Base-by-base conservation (phyloP, 371 early-diverging fungal genomes). In the Syncephalastrum contaminatum region DNA sequence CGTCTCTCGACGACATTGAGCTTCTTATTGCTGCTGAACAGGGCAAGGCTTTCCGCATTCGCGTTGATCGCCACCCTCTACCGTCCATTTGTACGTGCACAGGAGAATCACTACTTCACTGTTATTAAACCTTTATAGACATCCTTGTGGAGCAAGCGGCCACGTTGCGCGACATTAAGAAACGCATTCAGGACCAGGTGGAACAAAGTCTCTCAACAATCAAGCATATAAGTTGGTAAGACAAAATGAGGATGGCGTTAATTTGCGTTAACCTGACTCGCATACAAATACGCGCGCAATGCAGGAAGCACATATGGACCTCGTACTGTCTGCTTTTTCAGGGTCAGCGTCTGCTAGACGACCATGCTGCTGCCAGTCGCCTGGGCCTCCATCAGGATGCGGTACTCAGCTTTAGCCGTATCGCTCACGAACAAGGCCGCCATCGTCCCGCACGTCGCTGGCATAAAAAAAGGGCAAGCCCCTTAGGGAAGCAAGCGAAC, bases 301-400 rank as follows among this genome's bases (percentile, higher is more conserved):
- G 15, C 30, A 75, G 75, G 72, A 70, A 67, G 53, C 69, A 70
- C 45, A 72, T 76, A 47, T 76, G 77, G 77, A 55, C 60, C 27
- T 53, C 73, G 0, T 57, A 69, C 45, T 76, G 77, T 41, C 53
- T 76, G 0, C 36, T 62, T 14, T 51, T 69, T 6, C 20, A 50
- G 12, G 48, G 59, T 3, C 58, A 62, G 27, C 45, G 59, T 4
- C 48, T 76, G 18, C 39, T 63, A 14, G 53, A 76, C 4, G 70
- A 76, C 39, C 41, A 42, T 15, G 72, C 65, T 2, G 59, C 58
- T 18, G 67, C 72, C 2, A 76, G 73, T 51, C 64, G 71, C 25
- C 45, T 76, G 16, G 73, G 73, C 1, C 68, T 76, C 4, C 59
- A 58, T 15, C 71, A 76, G 22, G 60, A 67, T n/a, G 63, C 60